phyloP scores from a whole-genome alignment of 208 protist species.

The Leishmania tropica region DNA sequence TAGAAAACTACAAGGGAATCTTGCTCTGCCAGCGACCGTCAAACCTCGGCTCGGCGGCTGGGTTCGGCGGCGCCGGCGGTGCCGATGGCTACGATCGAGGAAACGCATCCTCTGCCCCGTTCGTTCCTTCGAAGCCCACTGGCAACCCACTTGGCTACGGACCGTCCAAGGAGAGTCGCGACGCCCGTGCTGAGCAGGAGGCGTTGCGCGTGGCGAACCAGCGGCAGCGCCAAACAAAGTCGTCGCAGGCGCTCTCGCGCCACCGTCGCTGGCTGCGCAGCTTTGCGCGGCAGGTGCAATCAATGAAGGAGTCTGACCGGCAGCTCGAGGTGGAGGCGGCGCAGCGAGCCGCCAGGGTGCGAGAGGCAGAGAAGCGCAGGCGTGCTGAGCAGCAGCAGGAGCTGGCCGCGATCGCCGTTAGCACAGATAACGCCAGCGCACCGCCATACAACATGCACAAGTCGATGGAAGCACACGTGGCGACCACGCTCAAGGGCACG shows the following conservation, averaged over 20 bases:
- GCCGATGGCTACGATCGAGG: not conserved
- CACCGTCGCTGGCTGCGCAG: slow-evolving; percentile 87
- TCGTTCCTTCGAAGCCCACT: slow-evolving; percentile 63
- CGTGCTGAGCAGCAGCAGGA: slow-evolving; percentile 21
- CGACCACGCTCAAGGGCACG: slow-evolving; percentile 9
- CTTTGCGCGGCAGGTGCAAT: slow-evolving; percentile 82
- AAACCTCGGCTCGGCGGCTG: slow-evolving; percentile 32
- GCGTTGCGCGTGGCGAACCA: slow-evolving; percentile 55
- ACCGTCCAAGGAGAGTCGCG: slow-evolving; percentile 62
- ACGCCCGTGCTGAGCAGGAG: slow-evolving; percentile 48
- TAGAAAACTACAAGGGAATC: slow-evolving; percentile 94
- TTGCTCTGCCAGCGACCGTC: slow-evolving; percentile 81
- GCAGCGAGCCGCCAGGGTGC: slow-evolving; percentile 46
- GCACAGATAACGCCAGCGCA: not conserved
- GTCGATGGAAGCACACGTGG: slow-evolving; percentile 26
- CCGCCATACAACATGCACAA: slow-evolving; percentile 43
- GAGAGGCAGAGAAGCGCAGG: slow-evolving; percentile 37
- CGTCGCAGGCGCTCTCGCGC: slow-evolving; percentile 58
- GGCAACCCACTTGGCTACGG: slow-evolving; percentile 65
- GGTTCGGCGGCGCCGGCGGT: slow-evolving; percentile 5
- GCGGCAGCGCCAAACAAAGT: slow-evolving; percentile 42
- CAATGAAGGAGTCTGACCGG: slow-evolving; percentile 77
- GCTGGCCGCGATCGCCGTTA: not conserved
- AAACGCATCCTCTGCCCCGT: slow-evolving; percentile 22
- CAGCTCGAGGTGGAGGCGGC: slow-evolving; percentile 68